A percentile compares a stretch with the other conserved stretches of the same genome.
Evolutionary conservation across 192 early-diverging fungal genomes (phyloP).

Genomic region (Podila epigama): DNA sequence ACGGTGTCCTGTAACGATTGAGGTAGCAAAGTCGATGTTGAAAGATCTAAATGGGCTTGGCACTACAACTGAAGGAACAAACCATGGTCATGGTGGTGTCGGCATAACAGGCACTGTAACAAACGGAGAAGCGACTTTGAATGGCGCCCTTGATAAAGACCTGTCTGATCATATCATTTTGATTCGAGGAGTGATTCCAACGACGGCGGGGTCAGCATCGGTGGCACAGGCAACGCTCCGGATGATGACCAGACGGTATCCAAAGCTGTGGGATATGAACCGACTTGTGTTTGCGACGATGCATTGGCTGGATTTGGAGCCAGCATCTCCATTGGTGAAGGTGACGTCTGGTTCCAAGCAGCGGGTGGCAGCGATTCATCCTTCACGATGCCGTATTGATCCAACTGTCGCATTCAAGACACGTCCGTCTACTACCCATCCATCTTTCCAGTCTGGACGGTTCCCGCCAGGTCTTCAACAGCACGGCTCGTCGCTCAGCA

Average conservation of each 20-base stretch:
- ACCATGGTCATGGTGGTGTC: not conserved
- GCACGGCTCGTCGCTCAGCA: slow-evolving; percentile 21
- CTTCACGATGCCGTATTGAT: slow-evolving; percentile 36
- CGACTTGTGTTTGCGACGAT: slow-evolving; percentile 37
- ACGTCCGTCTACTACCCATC: not conserved
- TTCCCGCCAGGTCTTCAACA: slow-evolving; percentile 8
- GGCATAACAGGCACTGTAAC: not conserved
- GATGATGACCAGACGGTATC: slow-evolving; percentile 19
- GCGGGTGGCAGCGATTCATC: slow-evolving; percentile 25
- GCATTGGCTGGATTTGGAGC: slow-evolving; percentile 46
- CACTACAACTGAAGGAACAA: not conserved
- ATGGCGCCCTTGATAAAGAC: slow-evolving; percentile 7
- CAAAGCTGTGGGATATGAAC: slow-evolving; percentile 36
- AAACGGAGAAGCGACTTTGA: not conserved
- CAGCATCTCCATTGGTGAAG: slow-evolving; percentile 1
- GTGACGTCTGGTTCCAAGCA: slow-evolving; percentile 2
- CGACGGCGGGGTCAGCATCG: not conserved
- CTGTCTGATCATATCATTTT: slow-evolving; percentile 30
- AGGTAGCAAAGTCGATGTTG: slow-evolving; percentile 21
- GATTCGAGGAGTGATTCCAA: slow-evolving; percentile 25
- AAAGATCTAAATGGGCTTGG: slow-evolving; percentile 21
- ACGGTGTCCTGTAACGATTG: slow-evolving; percentile 32
- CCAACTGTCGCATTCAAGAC: slow-evolving; percentile 19
- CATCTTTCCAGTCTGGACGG: not conserved
- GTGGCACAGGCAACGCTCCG: slow-evolving; percentile 20